Base-by-base conservation (phyloP, 169 alveolate species). In the Plasmodium coatneyi region DNA sequence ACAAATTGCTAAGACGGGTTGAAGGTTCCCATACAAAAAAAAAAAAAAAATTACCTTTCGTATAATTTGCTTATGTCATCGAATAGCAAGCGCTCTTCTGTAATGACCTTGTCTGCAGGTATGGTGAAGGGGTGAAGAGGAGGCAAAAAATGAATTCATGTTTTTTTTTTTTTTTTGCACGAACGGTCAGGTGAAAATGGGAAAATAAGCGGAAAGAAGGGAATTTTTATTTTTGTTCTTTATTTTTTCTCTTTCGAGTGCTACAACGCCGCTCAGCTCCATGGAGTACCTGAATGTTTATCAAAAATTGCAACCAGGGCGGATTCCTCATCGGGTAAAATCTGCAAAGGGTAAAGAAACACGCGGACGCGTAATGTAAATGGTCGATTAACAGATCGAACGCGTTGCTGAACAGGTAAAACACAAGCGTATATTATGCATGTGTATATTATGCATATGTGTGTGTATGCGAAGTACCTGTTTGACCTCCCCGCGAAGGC, bases 31-130 rank as follows among this genome's bases (percentile, higher is more conserved):
- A 66, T 9, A 66, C 25, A 60, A 16, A 60, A 66, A 66, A 60
- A 66, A 66, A 60, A 60, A 66, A 60, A 66, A 66, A 66, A 66
- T 66, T 22, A 84, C 39, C 41, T 52, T 72, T 84, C 83, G 34
- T 71, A 39, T 28, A 84, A 72, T 72, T 87, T 87, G 54, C 93
- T 79, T 19, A 87, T 71, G 43, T 87, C 70, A 30, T 87, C 93
- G 46, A 72, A 87, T 41, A 39, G 46, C 72, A 87, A 66, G 19
- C 56, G 83, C 60, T 84, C 81, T 36, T 84, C 93, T 22, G 46
- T 39, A 30, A 74, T 84, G 41, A 84, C 66, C 70, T 84, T 76
- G 80, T 54, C 93, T 74, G 30, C 43, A 43, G n/a, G 32, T 32
- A 9, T 32, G 28, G 41, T 56, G 28, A 49, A 28, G 79, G 60